Evolutionary conservation across 73 alveolate species (phyloP), one percentile per base, ranked within the genome.

Genomic region (Paramecium tetraurelia): DNA sequence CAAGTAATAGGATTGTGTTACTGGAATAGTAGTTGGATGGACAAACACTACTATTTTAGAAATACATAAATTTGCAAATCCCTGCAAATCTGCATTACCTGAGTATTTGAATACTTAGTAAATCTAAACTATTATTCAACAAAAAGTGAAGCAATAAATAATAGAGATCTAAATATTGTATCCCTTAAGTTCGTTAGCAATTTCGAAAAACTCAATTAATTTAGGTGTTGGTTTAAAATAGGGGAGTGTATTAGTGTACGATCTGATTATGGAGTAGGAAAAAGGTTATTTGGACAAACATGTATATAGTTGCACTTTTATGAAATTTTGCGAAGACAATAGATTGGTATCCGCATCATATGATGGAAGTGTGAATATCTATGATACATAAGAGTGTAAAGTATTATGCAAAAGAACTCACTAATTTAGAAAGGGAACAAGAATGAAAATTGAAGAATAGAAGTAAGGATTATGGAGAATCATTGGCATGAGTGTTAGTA

Each of bases 1-100:
- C 4, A 86, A 77, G 41, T 20, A 38, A 7, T 86, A 59, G n/a
- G 89, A 36, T 5, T 5, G 70, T 41, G 77, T 86, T 38, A 59
- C 86, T 58, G 93, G 85, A 24, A 41, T 86, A 21, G 40, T 86
- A 22, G 48, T 86, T 68, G 85, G 88, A 21, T 86, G 93, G 93
- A 86, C 63, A 20, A 77, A 77, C 16, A 33, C 86, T 43, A 59
- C 70, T 22, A 86, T 18, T 27, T 22, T 86, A 40, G 93, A 86
- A 9, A 72, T 86, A 16, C 93, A 86, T 21, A 50, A 58, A 40
- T 86, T 86, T 40, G 41, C 88, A 36, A 36, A 71, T 16, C 48
- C 75, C 16, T 27, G 58, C n/a, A 86, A 63, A 31, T 36, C 57
- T 21, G 41, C 33, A 16, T 36, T 75, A 9, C 87, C 87, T 36